Base-by-base conservation (phyloP, 2,329 filamentous ascomycete species). In the Lasiodiplodia hormozganensis region DNA sequence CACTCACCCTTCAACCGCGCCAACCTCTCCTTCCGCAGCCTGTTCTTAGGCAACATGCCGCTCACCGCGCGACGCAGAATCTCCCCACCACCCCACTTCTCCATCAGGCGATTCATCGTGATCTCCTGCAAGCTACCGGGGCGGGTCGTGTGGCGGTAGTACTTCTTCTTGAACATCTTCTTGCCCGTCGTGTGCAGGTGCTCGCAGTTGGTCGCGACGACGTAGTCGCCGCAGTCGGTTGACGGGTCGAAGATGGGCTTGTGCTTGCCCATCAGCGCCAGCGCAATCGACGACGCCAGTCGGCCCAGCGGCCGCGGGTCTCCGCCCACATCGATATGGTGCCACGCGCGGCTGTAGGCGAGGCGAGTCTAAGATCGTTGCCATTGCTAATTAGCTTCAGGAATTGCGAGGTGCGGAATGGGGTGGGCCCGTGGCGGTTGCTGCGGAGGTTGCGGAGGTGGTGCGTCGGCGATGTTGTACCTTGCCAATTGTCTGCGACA, bases 221-320 rank as follows among this genome's bases (percentile, higher is more conserved):
- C 94, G 81, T 99, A 99, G 88, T 99, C 96, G 74, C 96, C 96
- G 86, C 96, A 98, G 86, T 99, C 96, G 70, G 94, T 97, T 25
- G 94, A 97, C 1, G 96, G 96, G 82, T 98, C 93, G 84, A 90
- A 99, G 81, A 96, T 97, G 25, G 96, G 96, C 84, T 99, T 99
- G 87, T 99, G 92, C 86, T 99, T 99, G 83, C 96, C 96, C 94
- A 98, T 97, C 65, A 97, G 89, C 70, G 93, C 86, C 66, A 90
- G 85, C 70, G 94, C 95, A 80, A 97, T 97, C 71, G 91, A 89
- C 65, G 91, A 93, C 70, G 95, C 95, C 64, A 97, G 87, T 52
- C 95, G 93, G 74, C 95, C 95, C 51, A 97, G 90, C n/a, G 93
- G 90, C 16, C 94, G 93, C 0, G 85, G 78, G 74, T 87, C 80